phyloP scores from a whole-genome alignment of 1,284 basidiomycete genomes.

The Apiotrichum mycotoxinovorans region DNA sequence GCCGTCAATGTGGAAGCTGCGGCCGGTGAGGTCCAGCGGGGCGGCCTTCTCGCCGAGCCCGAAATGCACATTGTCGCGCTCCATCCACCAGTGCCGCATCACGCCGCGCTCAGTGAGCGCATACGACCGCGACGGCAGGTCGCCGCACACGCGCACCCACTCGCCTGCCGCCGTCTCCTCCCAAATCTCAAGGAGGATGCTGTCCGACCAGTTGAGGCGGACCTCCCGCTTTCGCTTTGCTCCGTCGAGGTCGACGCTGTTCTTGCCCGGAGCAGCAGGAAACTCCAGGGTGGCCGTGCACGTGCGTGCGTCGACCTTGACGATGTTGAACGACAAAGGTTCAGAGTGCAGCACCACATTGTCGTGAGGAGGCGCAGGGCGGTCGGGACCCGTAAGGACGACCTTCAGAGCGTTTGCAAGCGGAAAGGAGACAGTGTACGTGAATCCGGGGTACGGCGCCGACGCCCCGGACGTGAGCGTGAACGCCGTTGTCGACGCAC shows the following conservation, averaged over 20 bases:
- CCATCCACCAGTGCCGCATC: constrained; percentile 39
- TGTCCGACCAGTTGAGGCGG: constrained; percentile 31
- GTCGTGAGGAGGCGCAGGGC: constrained; percentile 47
- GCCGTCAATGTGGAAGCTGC: constrained; percentile 43
- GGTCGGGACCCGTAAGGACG: constrained; percentile 42
- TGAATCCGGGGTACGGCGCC: constrained; percentile 33
- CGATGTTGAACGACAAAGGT: constrained; percentile 29
- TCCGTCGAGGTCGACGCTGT: constrained; percentile 24
- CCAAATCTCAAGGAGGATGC: constrained; percentile 37
- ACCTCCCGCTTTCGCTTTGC: constrained; percentile 25
- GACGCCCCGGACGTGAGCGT: constrained; percentile 21
- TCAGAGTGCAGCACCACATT: constrained; percentile 40
- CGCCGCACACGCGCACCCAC: constrained; percentile 36
- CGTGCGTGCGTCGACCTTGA: constrained; percentile 19
- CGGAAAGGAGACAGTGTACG: constrained; percentile 43
- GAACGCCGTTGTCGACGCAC: constrained; percentile 24
- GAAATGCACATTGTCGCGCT: constrained; percentile 41
- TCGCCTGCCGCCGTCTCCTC: constrained; percentile 27
- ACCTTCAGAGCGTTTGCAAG: constrained; percentile 41
- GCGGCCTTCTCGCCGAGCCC: constrained; percentile 52
- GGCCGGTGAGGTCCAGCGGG: constrained; percentile 46
- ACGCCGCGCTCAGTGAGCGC: constrained; percentile 48
- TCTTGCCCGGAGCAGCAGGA: constrained; percentile 14
- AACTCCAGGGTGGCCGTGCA: constrained; percentile 31
- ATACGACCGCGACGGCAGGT: constrained; percentile 47